phyloP scores from a whole-genome alignment of 192 early-diverging fungal species.

The Coemansia sp. region DNA sequence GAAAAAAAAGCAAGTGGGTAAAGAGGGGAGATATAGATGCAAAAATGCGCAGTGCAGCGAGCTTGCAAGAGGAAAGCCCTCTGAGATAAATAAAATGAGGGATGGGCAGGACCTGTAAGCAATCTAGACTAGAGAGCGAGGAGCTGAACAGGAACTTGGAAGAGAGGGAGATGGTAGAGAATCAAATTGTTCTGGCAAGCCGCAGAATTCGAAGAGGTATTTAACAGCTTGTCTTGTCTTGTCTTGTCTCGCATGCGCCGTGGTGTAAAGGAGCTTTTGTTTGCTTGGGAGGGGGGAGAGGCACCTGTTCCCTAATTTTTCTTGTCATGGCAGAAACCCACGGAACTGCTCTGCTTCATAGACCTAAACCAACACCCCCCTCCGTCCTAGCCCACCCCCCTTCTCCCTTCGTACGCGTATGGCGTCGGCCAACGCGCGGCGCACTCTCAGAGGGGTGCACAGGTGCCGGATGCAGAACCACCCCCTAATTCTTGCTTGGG shows the following conservation, averaged over 20 bases:
- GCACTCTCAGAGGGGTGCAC: not conserved
- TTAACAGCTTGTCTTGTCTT: slow-evolving; percentile 46
- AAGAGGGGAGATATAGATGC: not conserved
- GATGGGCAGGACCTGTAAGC: slow-evolving; percentile 1
- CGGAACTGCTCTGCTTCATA: not conserved
- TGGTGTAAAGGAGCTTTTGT: slow-evolving; percentile 11
- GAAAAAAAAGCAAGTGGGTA: not conserved
- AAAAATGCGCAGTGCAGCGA: slow-evolving; percentile 5
- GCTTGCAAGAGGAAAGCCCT: not conserved
- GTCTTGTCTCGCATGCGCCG: slow-evolving; percentile 28
- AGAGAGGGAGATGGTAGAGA: slow-evolving; percentile 18
- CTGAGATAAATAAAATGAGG: slow-evolving; percentile 7
- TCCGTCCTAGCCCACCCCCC: slow-evolving; percentile 1
- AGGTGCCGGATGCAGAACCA: not conserved
- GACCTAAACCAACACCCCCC: not conserved
- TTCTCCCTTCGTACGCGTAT: not conserved
- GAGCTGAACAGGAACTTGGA: slow-evolving; percentile 17
- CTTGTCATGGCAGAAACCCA: not conserved
- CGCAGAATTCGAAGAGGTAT: slow-evolving; percentile 51
- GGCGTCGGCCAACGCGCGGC: not conserved
- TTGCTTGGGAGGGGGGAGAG: slow-evolving; percentile 6
- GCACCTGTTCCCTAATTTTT: slow-evolving; percentile 6
- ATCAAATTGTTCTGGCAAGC: slow-evolving; percentile 51
- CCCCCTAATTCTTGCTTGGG: not conserved
- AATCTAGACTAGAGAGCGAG: not conserved